Conservation (phyloP, 306 rosid genomes). For the Sesbania bispinosa region DNA sequence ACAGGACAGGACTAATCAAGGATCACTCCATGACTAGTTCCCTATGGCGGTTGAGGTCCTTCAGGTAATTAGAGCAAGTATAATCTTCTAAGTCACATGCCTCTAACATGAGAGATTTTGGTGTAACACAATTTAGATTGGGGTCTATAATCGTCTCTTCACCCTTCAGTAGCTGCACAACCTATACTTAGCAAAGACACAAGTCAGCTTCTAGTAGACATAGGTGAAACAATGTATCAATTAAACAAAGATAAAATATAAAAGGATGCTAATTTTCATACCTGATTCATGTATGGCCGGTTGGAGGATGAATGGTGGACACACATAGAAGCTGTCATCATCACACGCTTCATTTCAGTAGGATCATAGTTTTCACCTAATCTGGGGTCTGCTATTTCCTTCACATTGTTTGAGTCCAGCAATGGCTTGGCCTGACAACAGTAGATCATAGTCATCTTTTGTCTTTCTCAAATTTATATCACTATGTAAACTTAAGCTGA, state of each 20-base stretch:
- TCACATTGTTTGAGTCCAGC: slow-evolving; percentile 48
- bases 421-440: slow-evolving; percentile 73
- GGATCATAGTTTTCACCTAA: slow-evolving; percentile 53
- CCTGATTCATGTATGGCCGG: slow-evolving; percentile 81
- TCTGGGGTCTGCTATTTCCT: slow-evolving; percentile 73
- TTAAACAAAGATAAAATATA: background rate
- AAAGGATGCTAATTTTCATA: slow-evolving; percentile 14
- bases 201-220: background rate
- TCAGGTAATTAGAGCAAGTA: slow-evolving; percentile 77
- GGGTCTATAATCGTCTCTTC: slow-evolving; percentile 42
- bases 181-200: slow-evolving; percentile 34
- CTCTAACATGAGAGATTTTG: slow-evolving; percentile 50
- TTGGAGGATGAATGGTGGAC: slow-evolving; percentile 60
- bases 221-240: background rate
- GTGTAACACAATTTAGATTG: slow-evolving; percentile 26
- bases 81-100: slow-evolving; percentile 85
- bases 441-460: background rate
- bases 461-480: slow-evolving; percentile 1
- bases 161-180: slow-evolving; percentile 56
- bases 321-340: slow-evolving; percentile 81
- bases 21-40: slow-evolving; percentile 73
- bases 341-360: slow-evolving; percentile 54
- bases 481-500: background rate
- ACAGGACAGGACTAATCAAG: background rate
- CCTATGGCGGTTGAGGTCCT: slow-evolving; percentile 78